phyloP scores from a whole-genome alignment of 2,329 filamentous ascomycete genomes.

The Pseudogymnoascus sp. region DNA sequence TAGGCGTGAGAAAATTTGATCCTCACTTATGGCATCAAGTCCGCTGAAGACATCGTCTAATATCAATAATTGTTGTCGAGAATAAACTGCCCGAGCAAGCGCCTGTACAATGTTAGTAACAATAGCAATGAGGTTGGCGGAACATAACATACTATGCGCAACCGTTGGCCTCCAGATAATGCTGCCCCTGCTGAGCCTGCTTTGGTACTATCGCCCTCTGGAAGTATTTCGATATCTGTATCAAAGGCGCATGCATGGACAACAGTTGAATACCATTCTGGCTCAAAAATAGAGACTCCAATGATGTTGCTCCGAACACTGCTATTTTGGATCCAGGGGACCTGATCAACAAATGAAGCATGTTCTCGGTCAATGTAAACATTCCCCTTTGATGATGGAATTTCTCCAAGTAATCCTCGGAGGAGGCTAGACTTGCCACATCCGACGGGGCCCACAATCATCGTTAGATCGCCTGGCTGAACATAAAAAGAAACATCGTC shows the following conservation, averaged over 20 bases:
- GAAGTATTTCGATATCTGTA: constrained; percentile 31
- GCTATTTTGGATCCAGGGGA: constrained; percentile 21
- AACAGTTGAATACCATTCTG: constrained; percentile 24
- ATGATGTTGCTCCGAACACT: constrained; percentile 28
- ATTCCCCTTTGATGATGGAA: constrained; percentile 16
- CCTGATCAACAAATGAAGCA: constrained; percentile 21
- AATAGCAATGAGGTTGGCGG: neutral
- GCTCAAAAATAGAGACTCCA: constrained; percentile 20
- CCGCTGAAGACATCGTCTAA: constrained; percentile 26
- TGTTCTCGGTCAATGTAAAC: constrained; percentile 13
- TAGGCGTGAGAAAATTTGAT: constrained; percentile 18
- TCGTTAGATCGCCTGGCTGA: neutral
- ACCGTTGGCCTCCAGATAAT: constrained; percentile 40
- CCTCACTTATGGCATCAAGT: constrained; percentile 22
- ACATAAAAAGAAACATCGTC: neutral
- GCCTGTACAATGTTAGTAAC: constrained; percentile 25
- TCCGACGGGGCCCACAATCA: constrained; percentile 25
- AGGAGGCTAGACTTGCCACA: constrained; percentile 27
- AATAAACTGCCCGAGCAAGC: constrained; percentile 24
- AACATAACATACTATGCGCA: constrained; percentile 32
- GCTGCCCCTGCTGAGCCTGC: constrained; percentile 36
- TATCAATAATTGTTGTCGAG: constrained; percentile 18
- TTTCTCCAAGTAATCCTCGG: constrained; percentile 24
- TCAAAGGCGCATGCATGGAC: constrained; percentile 33
- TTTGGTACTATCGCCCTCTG: constrained; percentile 31